Percentiles rank a stretch among this genome's conserved stretches.
These are phyloP conservation scores for Pseudonectria buxi DNA, from an alignment of 2,329 filamentous ascomycete species.

Conservation along the genomic window DNA sequence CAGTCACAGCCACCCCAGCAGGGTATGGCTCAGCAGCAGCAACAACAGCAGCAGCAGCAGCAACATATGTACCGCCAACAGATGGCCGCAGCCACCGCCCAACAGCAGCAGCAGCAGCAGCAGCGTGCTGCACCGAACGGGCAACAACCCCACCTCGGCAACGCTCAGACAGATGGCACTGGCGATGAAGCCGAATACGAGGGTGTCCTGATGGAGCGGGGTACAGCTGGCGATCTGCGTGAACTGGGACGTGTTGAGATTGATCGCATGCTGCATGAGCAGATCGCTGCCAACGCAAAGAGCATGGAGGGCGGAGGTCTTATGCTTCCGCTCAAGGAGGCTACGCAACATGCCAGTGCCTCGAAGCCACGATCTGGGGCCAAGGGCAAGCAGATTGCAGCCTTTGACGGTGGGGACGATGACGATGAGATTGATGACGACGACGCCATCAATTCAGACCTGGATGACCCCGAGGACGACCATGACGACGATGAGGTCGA, in stretches of 20 bases:
- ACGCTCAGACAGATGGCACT: conserved; percentile 67
- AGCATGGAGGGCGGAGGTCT: conserved; percentile 68
- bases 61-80: conserved; percentile 29
- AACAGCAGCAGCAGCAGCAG: conserved; percentile 30
- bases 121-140: conserved; percentile 26
- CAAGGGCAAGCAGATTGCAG: conserved; percentile 31
- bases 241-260: conserved; percentile 57
- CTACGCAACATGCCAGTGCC: conserved; percentile 28
- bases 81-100: conserved; percentile 15
- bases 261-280: conserved; percentile 61
- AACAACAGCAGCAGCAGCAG: conserved; percentile 20
- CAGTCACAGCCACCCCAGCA: conserved; percentile 20
- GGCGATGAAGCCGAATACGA: conserved; percentile 51
- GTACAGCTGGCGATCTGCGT: conserved; percentile 44
- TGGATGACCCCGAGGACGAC: conserved; percentile 90
- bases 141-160: conserved; percentile 23
- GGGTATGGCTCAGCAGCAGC: conserved; percentile 11
- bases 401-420: conserved; percentile 59
- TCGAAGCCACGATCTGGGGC: conserved; percentile 13
- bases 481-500: conserved; percentile 78
- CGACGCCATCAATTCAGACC: conserved; percentile 96
- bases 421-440: conserved; percentile 62
- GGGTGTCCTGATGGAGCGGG: conserved; percentile 53
- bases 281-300: conserved; percentile 59
- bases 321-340: conserved; percentile 64